Percentiles rank a stretch among this genome's conserved stretches.
Conservation (phyloP, 1,284 basidiomycete species). For the Puccinia triticina region DNA sequence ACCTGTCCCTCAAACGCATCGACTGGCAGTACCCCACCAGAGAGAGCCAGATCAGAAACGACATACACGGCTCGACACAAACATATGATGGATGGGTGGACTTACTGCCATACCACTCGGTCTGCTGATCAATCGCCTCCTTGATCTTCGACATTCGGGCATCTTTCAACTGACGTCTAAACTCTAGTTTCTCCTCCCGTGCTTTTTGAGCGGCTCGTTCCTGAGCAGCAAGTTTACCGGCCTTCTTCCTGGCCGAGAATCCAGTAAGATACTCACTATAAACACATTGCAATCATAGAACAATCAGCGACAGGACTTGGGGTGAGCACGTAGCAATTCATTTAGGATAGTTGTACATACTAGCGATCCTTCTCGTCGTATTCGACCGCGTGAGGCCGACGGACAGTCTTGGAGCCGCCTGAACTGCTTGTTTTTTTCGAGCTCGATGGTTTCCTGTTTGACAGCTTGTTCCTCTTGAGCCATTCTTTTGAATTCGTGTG, state of each 20-base stretch:
- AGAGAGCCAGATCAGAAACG: not conserved
- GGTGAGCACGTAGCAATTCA: too few species aligned
- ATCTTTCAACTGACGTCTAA: constrained; percentile 38
- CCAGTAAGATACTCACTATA: constrained; percentile 47
- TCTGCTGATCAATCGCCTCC: constrained; percentile 35
- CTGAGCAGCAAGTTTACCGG: constrained; percentile 27
- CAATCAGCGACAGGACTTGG: not conserved
- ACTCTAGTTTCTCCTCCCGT: constrained; percentile 35
- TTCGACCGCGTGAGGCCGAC: constrained; percentile 6
- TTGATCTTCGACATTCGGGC: constrained; percentile 32
- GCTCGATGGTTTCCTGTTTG: not conserved
- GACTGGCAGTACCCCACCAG: not conserved
- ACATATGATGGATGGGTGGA: not conserved
- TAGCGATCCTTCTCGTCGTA: constrained; percentile 33
- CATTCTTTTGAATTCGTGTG: constrained; percentile 23
- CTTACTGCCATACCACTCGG: constrained; percentile 50
- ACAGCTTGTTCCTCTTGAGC: constrained; percentile 13
- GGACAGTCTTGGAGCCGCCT: not conserved
- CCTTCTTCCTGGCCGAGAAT: constrained; percentile 45
- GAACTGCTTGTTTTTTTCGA: not conserved
- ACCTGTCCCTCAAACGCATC: constrained; percentile 34
- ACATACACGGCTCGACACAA: not conserved
- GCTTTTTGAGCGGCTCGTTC: constrained; percentile 17
- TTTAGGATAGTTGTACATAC: not conserved
- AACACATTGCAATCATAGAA: not conserved